Evolutionary conservation across 768 basidiomycete species (phyloP), one percentile per base, ranked within the genome.

Genomic region (Podaxis rugospora): DNA sequence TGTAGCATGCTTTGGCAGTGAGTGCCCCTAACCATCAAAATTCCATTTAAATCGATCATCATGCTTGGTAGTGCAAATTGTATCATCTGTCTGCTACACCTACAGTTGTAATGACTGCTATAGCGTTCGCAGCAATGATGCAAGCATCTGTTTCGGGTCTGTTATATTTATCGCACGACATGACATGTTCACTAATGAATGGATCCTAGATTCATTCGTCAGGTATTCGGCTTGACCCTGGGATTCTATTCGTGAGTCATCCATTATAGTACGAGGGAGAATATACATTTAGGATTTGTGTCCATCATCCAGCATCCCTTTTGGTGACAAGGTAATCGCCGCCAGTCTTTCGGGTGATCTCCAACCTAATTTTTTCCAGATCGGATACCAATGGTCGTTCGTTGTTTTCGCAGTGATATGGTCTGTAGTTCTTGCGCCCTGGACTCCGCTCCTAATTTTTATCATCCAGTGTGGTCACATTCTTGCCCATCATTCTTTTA

Each of bases 21-120:
- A 64, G 70, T n/a, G 49, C 4, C 1, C 35, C 6, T 36, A 9
- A 13, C 40, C 10, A 18, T 18, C 16, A 36, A 18, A 14, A 13
- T 35, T 2, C 14, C 10, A 28, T 32, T 50, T 13, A 27, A 9
- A 52, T 14, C 13, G 16, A 44, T 50, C 32, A 28, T 35, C n/a
- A 28, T 37, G 23, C 13, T 28, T 23, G 27, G 5, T 51, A 76
- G 75, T 74, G 25, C 75, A 76, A 66, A 75, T 76, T 18, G 65
- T 76, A 23, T 69, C 70, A 9, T 76, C 75, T 0, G 73, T 76
- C 2, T 74, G 72, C 52, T 76, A 75, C 63, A 75, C 75, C 1
- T 75, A 76, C 57, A 76, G 74, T 59, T 75, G 74, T 58, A 74
- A 74, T 51, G 75, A 76, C 62, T 76, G 75, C 62, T 75, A 76